Percentiles rank a stretch among this genome's conserved stretches.
These are phyloP conservation scores for Lachancea sp. DNA, from an alignment of 805 yeast genomes.

Conservation along the genomic window DNA sequence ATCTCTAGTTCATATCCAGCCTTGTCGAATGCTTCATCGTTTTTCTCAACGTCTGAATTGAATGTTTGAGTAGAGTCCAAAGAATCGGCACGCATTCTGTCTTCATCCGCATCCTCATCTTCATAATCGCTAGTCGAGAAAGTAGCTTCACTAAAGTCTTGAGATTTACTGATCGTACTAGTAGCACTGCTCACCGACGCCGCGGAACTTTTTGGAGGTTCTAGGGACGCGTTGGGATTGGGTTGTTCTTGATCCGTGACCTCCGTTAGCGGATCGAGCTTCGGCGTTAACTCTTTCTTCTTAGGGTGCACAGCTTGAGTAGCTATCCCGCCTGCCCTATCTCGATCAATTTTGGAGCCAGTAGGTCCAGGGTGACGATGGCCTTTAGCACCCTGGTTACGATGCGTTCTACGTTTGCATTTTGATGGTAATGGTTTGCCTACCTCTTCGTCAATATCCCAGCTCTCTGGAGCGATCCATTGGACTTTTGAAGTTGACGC, in stretches of 20 bases:
- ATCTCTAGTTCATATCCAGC: constrained; percentile 35
- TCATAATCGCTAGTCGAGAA: constrained; percentile 6
- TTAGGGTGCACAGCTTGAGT: not conserved
- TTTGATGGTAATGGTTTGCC: constrained; percentile 9
- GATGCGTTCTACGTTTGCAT: constrained; percentile 7
- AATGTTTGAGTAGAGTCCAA: constrained; percentile 8
- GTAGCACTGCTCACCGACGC: constrained; percentile 1
- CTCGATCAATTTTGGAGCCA: constrained; percentile 12
- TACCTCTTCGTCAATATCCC: constrained; percentile 44
- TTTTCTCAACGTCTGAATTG: constrained; percentile 11
- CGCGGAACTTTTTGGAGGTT: not conserved
- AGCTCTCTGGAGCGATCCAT: constrained; percentile 57
- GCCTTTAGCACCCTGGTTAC: constrained; percentile 9
- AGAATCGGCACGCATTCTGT: constrained; percentile 4
- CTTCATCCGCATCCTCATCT: constrained; percentile 7
- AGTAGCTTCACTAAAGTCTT: constrained; percentile 4
- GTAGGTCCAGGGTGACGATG: constrained; percentile 8
- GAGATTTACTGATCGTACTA: constrained; percentile 2
- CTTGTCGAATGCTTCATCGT: constrained; percentile 31
- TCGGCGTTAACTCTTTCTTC: not conserved
- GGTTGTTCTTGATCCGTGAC: not conserved
- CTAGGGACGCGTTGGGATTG: not conserved
- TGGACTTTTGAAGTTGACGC: constrained; percentile 9
- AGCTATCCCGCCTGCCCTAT: constrained; percentile 4
- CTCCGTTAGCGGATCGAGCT: constrained; percentile 3